Evolutionary conservation across 805 yeast genomes (phyloP), one percentile per base, ranked within the genome.

Genomic region (Candida xiaguanensis): DNA sequence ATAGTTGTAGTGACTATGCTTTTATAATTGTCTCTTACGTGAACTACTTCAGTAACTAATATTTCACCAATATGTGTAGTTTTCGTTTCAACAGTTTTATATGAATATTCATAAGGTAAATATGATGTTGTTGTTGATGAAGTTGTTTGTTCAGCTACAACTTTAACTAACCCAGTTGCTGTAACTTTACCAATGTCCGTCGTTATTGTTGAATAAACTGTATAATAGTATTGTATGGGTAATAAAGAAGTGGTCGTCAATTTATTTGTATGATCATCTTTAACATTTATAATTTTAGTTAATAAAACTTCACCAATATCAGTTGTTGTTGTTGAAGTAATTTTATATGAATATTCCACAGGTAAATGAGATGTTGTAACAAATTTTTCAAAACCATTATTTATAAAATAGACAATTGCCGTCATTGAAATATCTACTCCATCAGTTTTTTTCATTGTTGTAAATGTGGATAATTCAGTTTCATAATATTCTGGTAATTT

Each of bases 211-310:
- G 24, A 20, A 20, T 20, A 20, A 9, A 9, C 9, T 20, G 24
- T 20, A 20, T 7, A 20, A 20, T 20, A 9, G 24, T 20, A 20
- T 20, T 20, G 24, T 7, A 20, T 20, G 9, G 24, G 24, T 20
- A 20, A 20, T 20, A 9, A 6, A 7, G 24, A 20, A 20, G 24
- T 20, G 9, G 8, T 20, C 24, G 9, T 20, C 9, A 6, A 26
- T 13, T 26, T 26, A 6, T 26, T 26, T 11, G 29, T 26, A n/a
- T 26, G 29, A 26, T 26, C 29, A 26, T 26, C 29, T 26, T 26
- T 26, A 6, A 26, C 29, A 11, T 26, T 6, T 6, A 26, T 9
- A 13, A 26, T n/a, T 26, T 13, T 9, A 12, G 29, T 26, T 12
- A 26, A 5, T 12, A 12, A 26, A 26, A 26, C 15, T 12, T 26